Evolutionary conservation across 495 filamentous ascomycete genomes (phyloP).

Genomic region (Alectoria sarmentosa): DNA sequence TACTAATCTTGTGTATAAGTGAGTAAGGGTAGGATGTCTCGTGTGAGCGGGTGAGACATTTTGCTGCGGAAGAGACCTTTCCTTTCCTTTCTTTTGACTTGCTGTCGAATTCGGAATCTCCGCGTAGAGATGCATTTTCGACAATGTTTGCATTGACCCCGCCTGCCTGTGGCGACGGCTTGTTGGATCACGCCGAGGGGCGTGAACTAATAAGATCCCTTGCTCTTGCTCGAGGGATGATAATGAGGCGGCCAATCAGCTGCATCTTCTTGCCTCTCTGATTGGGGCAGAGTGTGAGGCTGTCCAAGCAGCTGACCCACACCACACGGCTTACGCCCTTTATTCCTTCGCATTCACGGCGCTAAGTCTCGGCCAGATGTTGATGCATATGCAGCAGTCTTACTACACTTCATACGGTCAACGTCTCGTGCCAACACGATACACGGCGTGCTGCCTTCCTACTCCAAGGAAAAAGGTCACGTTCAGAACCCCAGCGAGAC

Average conservation of each 20-base stretch:
- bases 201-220: no score
- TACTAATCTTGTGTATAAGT: background rate
- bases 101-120: background rate
- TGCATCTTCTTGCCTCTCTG: background rate
- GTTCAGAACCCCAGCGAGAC: background rate
- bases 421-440: background rate
- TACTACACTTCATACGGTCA: background rate
- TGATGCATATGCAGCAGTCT: background rate
- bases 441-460: no score
- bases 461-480: background rate
- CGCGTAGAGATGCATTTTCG: background rate
- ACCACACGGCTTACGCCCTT: no score
- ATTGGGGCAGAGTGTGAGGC: background rate
- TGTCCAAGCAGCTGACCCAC: background rate
- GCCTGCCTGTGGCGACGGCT: background rate
- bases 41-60: background rate
- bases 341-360: background rate
- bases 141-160: background rate
- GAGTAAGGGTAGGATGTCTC: no score
- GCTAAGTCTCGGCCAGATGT: background rate
- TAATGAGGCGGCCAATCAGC: slow-evolving; percentile 13
- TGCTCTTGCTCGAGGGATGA: background rate
- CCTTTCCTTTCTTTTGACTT: no score
- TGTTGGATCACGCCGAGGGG: no score
- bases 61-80: no score